Percentiles rank a stretch among this genome's conserved stretches.
These are phyloP conservation scores for Bryoerythrophyllum caledonicum DNA, from an alignment of 225 moss, liverwort and hornwort genomes.

Conservation along the genomic window DNA sequence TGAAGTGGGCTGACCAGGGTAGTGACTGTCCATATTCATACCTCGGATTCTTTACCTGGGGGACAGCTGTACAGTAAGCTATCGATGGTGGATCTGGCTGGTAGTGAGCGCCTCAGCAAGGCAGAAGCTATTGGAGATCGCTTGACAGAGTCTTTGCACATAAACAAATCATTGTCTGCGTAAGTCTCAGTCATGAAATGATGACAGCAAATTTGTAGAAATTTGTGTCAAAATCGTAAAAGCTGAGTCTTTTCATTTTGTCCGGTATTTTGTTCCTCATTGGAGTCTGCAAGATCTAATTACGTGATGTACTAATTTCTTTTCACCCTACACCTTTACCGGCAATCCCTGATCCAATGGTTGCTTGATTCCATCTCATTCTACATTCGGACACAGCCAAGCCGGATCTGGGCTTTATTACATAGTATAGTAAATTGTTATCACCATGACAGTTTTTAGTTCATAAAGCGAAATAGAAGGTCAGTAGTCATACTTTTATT, in stretches of 20 bases:
- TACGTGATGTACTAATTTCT: too few species aligned
- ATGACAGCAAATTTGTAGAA: background rate
- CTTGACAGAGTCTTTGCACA: conserved; percentile 48
- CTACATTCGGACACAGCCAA: too few species aligned
- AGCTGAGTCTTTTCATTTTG: background rate
- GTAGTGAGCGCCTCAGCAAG: conserved; percentile 67
- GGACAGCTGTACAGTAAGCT: conserved; percentile 75
- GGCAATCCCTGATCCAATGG: too few species aligned
- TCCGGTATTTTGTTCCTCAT: too few species aligned
- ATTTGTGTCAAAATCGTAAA: background rate
- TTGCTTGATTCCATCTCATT: too few species aligned
- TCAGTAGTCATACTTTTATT: too few species aligned
- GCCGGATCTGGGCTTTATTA: too few species aligned
- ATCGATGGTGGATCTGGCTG: conserved; percentile 72
- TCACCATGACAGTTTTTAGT: too few species aligned
- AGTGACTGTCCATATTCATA: conserved; percentile 68
- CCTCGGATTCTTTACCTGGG: conserved; percentile 56
- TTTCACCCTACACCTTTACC: too few species aligned
- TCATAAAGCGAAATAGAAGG: too few species aligned
- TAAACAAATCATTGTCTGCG: conserved; percentile 59
- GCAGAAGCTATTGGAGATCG: conserved; percentile 58
- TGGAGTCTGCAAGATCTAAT: too few species aligned
- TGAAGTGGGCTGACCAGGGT: conserved; percentile 36
- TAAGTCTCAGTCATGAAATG: conserved; percentile 22
- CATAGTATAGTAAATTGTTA: too few species aligned